Base-by-base conservation (phyloP, 768 basidiomycete species). In the Boletellus emodensis region DNA sequence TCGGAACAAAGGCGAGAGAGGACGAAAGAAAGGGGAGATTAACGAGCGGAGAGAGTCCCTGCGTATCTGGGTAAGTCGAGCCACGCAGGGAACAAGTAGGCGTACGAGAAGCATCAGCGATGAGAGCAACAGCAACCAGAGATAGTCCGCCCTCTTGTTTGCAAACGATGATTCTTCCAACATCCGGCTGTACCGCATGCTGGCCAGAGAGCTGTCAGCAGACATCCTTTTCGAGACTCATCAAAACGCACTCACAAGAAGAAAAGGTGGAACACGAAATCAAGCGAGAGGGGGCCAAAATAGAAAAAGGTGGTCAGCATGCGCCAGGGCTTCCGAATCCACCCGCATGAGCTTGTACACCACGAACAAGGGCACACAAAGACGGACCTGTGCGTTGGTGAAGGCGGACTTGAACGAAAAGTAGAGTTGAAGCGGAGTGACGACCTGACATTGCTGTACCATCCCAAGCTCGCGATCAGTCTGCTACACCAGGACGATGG, bases 181-280 rank as follows among this genome's bases (percentile, higher is more conserved):
- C 86, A 97, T 90, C 40, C 94, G 80, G 56, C 92, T 94, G 64
- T 98, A 98, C 46, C 96, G 77, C 94, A 97, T 95, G 67, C 94
- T 96, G 34, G 28, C n/a, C 8, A 26, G 44, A 22, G 18, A 26
- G 35, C 38, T 13, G 36, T 46, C 40, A 46, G 13, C 40, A 24
- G n/a, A 30, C 3, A 7, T 24, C 22, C 32, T 11, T 2, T 3
- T 5, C 38, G 13, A 20, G 22, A n/a, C 10, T 24, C n/a, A 26
- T 34, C 15, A 24, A 1, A 15, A 33, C 11, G 18, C 11, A 74
- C 94, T 68, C 65, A 95, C 95, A 99, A 96, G 78, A 98, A 99
- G 77, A 97, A 97, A 46, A 99, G 78, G 67, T 98, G 95, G 71
- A 98, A 96, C 51, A 95, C 79, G 59, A 97, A 92, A 68, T 98